phyloP scores from a whole-genome alignment of 2,329 filamentous ascomycete genomes.

The Alternaria brassicae region DNA sequence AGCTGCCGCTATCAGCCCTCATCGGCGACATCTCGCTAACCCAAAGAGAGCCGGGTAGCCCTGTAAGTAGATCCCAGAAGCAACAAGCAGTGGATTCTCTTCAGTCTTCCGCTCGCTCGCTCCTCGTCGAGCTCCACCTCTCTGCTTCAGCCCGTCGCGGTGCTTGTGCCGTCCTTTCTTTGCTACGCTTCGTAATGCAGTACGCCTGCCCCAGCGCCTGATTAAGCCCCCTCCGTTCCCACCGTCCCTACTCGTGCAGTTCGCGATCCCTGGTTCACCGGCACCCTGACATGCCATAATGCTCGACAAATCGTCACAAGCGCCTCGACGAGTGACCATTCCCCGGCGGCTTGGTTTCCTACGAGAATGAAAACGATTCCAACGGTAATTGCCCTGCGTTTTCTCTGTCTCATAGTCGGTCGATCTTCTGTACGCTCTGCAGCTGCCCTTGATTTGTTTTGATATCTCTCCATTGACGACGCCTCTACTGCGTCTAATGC shows the following conservation, averaged over 20 bases:
- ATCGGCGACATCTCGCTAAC: constrained; percentile 45
- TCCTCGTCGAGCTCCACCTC: constrained; percentile 40
- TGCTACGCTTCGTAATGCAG: constrained; percentile 33
- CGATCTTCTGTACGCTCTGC: constrained; percentile 10
- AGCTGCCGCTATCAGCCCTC: constrained; percentile 44
- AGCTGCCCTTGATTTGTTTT: constrained; percentile 42
- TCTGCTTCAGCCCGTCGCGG: constrained; percentile 36
- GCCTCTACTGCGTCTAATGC: constrained; percentile 27
- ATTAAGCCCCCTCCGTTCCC: constrained; percentile 32
- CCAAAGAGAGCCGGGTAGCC: constrained; percentile 39
- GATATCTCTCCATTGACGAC: constrained; percentile 32
- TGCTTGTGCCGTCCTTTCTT: constrained; percentile 32
- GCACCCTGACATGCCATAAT: constrained; percentile 50
- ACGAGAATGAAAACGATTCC: constrained; percentile 57
- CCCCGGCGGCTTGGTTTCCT: constrained; percentile 46
- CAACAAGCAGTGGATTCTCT: constrained; percentile 44
- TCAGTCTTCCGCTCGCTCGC: constrained; percentile 41
- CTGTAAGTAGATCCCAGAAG: constrained; percentile 43
- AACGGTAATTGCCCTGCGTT: constrained; percentile 49
- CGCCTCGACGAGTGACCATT: constrained; percentile 49
- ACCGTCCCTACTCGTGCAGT: constrained; percentile 30
- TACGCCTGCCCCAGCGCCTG: constrained; percentile 23
- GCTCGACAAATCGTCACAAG: constrained; percentile 48
- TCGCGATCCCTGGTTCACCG: constrained; percentile 33
- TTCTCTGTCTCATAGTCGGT: constrained; percentile 21